Percentiles rank a stretch among this genome's conserved stretches.
These are phyloP conservation scores for Colletotrichum coccodes DNA, from an alignment of 2,329 filamentous ascomycete species.

Conservation along the genomic window DNA sequence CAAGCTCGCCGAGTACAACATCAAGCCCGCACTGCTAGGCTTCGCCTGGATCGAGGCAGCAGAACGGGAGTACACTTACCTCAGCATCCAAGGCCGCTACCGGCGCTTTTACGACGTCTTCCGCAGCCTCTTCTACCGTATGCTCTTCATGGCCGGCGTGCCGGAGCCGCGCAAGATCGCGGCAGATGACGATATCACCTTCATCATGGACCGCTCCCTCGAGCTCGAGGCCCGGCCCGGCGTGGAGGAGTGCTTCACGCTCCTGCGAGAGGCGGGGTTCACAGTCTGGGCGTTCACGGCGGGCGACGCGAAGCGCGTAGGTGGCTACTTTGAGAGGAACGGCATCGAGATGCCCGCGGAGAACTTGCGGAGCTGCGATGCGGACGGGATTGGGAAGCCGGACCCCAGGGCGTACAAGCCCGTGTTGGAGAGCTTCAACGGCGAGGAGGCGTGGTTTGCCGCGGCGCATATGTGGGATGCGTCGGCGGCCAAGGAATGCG, in stretches of 20 bases:
- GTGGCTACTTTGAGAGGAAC: conserved; percentile 60
- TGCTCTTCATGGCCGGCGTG: conserved; percentile 55
- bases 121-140: conserved; percentile 57
- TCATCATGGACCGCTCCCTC: conserved; percentile 50
- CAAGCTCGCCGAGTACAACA: conserved; percentile 47
- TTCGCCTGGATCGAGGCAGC: conserved; percentile 57
- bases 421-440: conserved; percentile 52
- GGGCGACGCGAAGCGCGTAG: conserved; percentile 59
- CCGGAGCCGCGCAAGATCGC: conserved; percentile 51
- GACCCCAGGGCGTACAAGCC: conserved; percentile 56
- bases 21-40: conserved; percentile 54
- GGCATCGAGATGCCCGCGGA: conserved; percentile 60
- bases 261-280: conserved; percentile 56
- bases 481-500: conserved; percentile 58
- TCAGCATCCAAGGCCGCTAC: conserved; percentile 56
- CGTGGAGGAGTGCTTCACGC: conserved; percentile 51
- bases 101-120: conserved; percentile 54
- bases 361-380: conserved; percentile 63
- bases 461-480: conserved; percentile 71
- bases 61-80: conserved; percentile 61
- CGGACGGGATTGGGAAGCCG: conserved; percentile 59
- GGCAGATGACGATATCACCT: conserved; percentile 52
- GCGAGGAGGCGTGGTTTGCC: conserved; percentile 62
- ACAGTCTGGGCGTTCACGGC: conserved; percentile 65
- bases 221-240: conserved; percentile 50